Base-by-base conservation (phyloP, 495 filamentous ascomycete species). In the Penicillium crystallinum region DNA sequence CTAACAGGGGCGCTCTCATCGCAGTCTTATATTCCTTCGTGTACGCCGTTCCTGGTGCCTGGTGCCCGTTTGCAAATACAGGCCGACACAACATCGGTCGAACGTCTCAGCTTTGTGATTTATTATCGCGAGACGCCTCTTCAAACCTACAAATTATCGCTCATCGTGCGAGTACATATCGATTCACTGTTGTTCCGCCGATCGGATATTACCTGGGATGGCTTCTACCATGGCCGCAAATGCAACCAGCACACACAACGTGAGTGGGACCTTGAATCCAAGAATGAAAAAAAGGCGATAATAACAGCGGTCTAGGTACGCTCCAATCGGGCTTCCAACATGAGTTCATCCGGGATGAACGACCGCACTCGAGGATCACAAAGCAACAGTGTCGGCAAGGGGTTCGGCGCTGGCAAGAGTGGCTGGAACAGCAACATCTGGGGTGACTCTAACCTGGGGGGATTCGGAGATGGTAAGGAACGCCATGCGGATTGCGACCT, bases 351-450 rank as follows among this genome's bases (percentile, higher is more conserved):
- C 12, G 64, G 61, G 22, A 63, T 74, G 55, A 69, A 66, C 54
- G 75, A 79, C 30, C 65, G 69, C 51, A 41, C 66, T 22, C 68
- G 71, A 31, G 59, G 65, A 34, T 56, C 63, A n/a, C 69, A 75
- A 49, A 62, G 44, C 47, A 50, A 64, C 25, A 63, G 61, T 41
- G 66, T 78, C 61, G 63, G 73, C 43, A 71, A 70, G 31, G 63
- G 73, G 30, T 75, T 80, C 63, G 64, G 71, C 35, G 68, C 62
- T 65, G 64, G 70, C 46, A 76, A 73, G 35, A 58, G 70, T 17
- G 78, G 76, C 69, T 82, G 81, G 71, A 77, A 69, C 18, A 73
- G 62, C 56, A 80, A 72, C 30, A 87, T 89, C 18, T 89, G 85
- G 85, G 74, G 77, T 34, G 81, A 73, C 60, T 67, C 62, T 35